These are phyloP conservation scores for Stagonosporopsis rhizophila DNA, from an alignment of 2,329 filamentous ascomycete genomes.

Conservation along the genomic window DNA sequence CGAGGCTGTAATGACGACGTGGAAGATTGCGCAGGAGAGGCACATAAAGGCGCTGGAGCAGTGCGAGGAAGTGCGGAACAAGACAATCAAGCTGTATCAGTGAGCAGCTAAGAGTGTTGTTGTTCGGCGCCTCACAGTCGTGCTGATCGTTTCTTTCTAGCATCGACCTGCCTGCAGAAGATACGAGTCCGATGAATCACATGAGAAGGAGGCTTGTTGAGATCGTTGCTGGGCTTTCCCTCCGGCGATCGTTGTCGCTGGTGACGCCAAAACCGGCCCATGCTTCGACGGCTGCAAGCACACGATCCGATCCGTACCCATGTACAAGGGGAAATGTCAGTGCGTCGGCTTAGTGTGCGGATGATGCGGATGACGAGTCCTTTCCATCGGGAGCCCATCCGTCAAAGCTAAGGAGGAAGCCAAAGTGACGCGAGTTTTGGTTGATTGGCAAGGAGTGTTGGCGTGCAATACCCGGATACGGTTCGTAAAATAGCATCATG, in stretches of 20 bases:
- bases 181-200: slow-evolving; percentile 11
- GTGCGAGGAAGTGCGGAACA: slow-evolving; percentile 43
- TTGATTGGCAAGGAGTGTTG: slow-evolving; percentile 6
- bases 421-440: slow-evolving; percentile 6
- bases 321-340: not conserved
- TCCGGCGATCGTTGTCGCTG: not conserved
- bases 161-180: not conserved
- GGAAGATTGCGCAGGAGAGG: slow-evolving; percentile 65
- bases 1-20: slow-evolving; percentile 66
- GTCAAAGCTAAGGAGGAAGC: slow-evolving; percentile 7
- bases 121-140: not conserved
- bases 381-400: not conserved
- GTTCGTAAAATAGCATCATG: not conserved
- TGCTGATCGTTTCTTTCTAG: slow-evolving; percentile 4
- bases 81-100: slow-evolving; percentile 39
- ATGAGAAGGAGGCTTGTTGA: slow-evolving; percentile 14
- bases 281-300: not conserved
- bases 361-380: slow-evolving; percentile 6
- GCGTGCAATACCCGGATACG: slow-evolving; percentile 5
- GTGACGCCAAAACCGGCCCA: not conserved
- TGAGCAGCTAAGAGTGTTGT: not conserved
- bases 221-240: slow-evolving; percentile 11
- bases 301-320: not conserved
- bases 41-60: slow-evolving; percentile 64
- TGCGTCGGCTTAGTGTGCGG: slow-evolving; percentile 8